A percentile compares a stretch with the other conserved stretches of the same genome.
phyloP scores from a whole-genome alignment of 2,329 filamentous ascomycete genomes.

The Dactylellina parvicollis region DNA sequence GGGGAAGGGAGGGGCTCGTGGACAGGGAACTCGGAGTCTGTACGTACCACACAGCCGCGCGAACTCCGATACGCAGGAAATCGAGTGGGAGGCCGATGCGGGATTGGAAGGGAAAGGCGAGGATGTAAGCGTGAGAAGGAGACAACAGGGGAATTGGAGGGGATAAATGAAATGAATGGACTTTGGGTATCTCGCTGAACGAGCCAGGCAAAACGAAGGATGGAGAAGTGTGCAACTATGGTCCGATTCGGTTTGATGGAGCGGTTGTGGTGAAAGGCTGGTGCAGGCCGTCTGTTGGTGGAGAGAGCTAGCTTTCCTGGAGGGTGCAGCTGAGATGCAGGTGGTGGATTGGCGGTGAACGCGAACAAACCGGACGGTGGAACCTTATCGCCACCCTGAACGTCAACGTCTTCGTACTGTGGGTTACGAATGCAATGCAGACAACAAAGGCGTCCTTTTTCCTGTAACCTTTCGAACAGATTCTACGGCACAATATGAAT shows the following conservation, averaged over 20 bases:
- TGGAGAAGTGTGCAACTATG: neutral
- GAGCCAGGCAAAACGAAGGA: conserved; percentile 4
- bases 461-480: neutral
- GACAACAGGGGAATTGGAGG: conserved; percentile 15
- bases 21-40: conserved; percentile 48
- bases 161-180: conserved; percentile 30
- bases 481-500: conserved; percentile 7
- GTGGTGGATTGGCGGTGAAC: conserved; percentile 23
- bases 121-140: neutral
- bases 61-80: conserved; percentile 47
- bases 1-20: conserved; percentile 45
- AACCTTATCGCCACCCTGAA: conserved; percentile 51
- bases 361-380: conserved; percentile 23
- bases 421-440: conserved; percentile 14
- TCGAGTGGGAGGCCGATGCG: conserved; percentile 48
- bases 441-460: neutral
- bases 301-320: no score
- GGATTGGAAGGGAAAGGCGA: conserved; percentile 52
- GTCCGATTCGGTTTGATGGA: conserved; percentile 5
- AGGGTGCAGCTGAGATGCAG: conserved; percentile 25
- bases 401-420: conserved; percentile 8
- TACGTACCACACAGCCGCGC: conserved; percentile 52
- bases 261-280: conserved; percentile 10
- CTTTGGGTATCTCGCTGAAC: conserved; percentile 17
- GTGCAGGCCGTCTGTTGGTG: conserved; percentile 19